Evolutionary conservation across 148 eudicot species (phyloP).

Genomic region (Rheum nobile): DNA sequence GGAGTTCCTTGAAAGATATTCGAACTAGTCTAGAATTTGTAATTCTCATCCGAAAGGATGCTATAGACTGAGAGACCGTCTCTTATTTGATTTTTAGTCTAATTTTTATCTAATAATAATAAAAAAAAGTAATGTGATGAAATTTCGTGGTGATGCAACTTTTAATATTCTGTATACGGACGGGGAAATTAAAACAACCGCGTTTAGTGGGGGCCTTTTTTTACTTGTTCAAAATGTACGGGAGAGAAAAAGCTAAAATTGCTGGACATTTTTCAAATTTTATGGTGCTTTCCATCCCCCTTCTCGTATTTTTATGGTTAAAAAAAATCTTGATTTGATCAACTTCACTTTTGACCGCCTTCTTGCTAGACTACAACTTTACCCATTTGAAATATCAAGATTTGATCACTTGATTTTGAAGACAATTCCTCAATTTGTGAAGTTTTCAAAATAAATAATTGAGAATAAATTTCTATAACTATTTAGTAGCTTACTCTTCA

Average conservation of each 20-base stretch:
- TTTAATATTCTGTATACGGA: not conserved
- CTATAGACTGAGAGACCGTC: too few relatives aligned
- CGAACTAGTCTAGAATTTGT: too few relatives aligned
- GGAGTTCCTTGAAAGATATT: too few relatives aligned
- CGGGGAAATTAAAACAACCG: not conserved
- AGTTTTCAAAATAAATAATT: not conserved
- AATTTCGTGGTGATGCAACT: not conserved
- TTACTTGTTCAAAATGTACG: not conserved
- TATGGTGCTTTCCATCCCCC: not conserved
- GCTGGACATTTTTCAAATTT: not conserved
- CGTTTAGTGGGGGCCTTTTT: constrained; percentile 3
- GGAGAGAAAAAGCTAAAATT: not conserved
- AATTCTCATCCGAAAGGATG: too few relatives aligned
- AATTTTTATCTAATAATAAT: too few relatives aligned
- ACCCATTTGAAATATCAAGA: not conserved
- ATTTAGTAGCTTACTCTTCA: not conserved
- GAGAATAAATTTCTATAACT: not conserved
- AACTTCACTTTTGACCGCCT: constrained; percentile 1
- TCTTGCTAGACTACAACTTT: not conserved
- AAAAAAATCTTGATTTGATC: not conserved
- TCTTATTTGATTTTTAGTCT: too few relatives aligned
- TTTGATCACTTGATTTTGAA: not conserved
- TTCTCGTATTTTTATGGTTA: not conserved
- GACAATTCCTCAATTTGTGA: not conserved
- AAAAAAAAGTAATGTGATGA: not conserved